Evolutionary conservation across 1,284 basidiomycete species (phyloP).

Genomic region (Phlebopus sp.): DNA sequence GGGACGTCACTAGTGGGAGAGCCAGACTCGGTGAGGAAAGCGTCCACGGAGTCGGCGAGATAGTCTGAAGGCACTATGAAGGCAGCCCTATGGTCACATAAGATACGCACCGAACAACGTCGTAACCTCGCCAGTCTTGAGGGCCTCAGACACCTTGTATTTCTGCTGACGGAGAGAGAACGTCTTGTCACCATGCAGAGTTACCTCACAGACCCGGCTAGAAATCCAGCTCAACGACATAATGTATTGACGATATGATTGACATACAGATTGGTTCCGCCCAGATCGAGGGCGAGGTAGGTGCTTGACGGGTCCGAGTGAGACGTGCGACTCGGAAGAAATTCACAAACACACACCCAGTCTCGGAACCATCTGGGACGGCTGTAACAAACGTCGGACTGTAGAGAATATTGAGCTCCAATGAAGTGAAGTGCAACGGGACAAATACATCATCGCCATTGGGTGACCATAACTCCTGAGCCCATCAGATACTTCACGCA

Average conservation of each 20-base stretch:
- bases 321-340: slow-evolving; percentile 4
- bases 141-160: slow-evolving; percentile 85
- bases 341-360: slow-evolving; percentile 60
- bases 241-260: background rate
- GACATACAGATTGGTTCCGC: slow-evolving; percentile 90
- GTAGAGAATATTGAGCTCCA: slow-evolving; percentile 13
- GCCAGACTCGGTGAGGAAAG: slow-evolving; percentile 76
- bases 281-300: slow-evolving; percentile 91
- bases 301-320: slow-evolving; percentile 50
- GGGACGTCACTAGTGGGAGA: slow-evolving; percentile 44
- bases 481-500: slow-evolving; percentile 74
- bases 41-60: slow-evolving; percentile 93
- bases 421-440: slow-evolving; percentile 4
- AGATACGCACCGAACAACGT: slow-evolving; percentile 72
- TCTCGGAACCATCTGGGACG: slow-evolving; percentile 88
- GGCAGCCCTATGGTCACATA: slow-evolving; percentile 2
- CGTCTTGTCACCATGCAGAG: slow-evolving; percentile 83
- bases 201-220: slow-evolving; percentile 92
- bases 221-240: background rate
- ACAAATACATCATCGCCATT: slow-evolving; percentile 84
- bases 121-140: slow-evolving; percentile 87
- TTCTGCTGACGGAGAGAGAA: slow-evolving; percentile 92
- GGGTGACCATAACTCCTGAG: slow-evolving; percentile 69
- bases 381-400: slow-evolving; percentile 89
- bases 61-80: slow-evolving; percentile 60